phyloP scores from a whole-genome alignment of 495 filamentous ascomycete genomes.

The Aspergillus mulundensis region DNA sequence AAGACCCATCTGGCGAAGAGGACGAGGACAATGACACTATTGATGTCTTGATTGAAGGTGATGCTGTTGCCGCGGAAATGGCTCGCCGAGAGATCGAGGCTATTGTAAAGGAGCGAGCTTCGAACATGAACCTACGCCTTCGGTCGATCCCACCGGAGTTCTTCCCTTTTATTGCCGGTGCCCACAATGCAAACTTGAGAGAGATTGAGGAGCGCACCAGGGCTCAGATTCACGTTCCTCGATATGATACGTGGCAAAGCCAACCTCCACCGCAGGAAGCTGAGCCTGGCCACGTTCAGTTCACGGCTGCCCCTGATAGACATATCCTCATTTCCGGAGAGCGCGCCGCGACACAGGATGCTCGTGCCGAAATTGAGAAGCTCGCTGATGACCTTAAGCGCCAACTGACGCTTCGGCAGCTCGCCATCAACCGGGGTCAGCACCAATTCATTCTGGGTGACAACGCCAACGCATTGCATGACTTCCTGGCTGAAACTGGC shows the following conservation, averaged over 20 bases:
- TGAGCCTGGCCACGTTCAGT: constrained; percentile 60
- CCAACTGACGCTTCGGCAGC: constrained; percentile 64
- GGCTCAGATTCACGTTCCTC: constrained; percentile 72
- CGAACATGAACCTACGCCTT: constrained; percentile 72
- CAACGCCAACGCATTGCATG: constrained; percentile 66
- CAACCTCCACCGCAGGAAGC: constrained; percentile 67
- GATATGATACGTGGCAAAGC: constrained; percentile 67
- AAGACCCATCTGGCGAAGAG: constrained; percentile 49
- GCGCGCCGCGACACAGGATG: constrained; percentile 73
- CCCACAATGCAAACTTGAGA: constrained; percentile 62
- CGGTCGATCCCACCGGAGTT: constrained; percentile 83
- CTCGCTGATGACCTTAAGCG: constrained; percentile 66
- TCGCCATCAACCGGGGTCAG: constrained; percentile 69
- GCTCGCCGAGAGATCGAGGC: constrained; percentile 75
- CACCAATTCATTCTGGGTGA: constrained; percentile 92
- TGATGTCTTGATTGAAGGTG: constrained; percentile 84
- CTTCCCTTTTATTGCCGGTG: constrained; percentile 91
- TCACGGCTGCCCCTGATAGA: constrained; percentile 59
- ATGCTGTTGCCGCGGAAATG: constrained; percentile 74
- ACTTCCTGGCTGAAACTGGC: constrained; percentile 86
- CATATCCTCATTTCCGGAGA: constrained; percentile 86
- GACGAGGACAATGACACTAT: constrained; percentile 77
- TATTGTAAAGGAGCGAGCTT: constrained; percentile 80
- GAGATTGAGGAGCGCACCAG: constrained; percentile 67
- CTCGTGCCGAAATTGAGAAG: constrained; percentile 72